phyloP scores from a whole-genome alignment of 306 rosid genomes.

The Vigna radiata region DNA sequence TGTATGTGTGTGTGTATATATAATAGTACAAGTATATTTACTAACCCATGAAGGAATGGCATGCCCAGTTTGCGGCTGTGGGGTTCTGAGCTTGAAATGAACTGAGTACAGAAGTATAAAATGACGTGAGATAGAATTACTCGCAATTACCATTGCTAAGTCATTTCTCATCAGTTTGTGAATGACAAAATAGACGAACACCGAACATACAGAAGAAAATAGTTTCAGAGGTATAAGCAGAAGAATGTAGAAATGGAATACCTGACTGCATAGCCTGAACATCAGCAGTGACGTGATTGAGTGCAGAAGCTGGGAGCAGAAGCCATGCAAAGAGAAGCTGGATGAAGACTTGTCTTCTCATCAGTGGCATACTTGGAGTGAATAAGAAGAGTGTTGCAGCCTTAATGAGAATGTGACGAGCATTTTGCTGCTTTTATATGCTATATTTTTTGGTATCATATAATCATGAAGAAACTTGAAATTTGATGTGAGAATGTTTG shows the following conservation, averaged over 20 bases:
- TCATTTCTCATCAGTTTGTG: neutral
- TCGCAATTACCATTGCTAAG: constrained; percentile 26
- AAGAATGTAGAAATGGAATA: constrained; percentile 41
- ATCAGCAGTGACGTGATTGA: constrained; percentile 42
- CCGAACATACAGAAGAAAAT: neutral
- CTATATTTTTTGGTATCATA: constrained; percentile 39
- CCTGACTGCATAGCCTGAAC: constrained; percentile 66
- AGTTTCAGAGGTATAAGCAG: neutral
- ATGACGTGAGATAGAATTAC: constrained; percentile 1
- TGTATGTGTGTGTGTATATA: no score
- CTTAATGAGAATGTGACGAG: constrained; percentile 38
- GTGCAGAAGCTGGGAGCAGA: constrained; percentile 62
- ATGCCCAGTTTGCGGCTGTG: constrained; percentile 47
- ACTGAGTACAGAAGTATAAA: constrained; percentile 51
- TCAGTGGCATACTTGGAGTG: constrained; percentile 51
- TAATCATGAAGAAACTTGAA: constrained; percentile 65
- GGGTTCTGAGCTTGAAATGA: constrained; percentile 60
- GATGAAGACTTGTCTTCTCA: constrained; percentile 57
- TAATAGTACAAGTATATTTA: neutral
- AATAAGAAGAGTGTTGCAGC: constrained; percentile 40
- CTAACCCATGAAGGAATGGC: constrained; percentile 55
- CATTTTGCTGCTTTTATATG: constrained; percentile 41
- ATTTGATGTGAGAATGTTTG: constrained; percentile 51
- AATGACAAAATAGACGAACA: neutral
- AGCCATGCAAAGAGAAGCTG: constrained; percentile 59